Evolutionary conservation across 345 rosid species (phyloP).

Genomic region (Angophora floribunda): DNA sequence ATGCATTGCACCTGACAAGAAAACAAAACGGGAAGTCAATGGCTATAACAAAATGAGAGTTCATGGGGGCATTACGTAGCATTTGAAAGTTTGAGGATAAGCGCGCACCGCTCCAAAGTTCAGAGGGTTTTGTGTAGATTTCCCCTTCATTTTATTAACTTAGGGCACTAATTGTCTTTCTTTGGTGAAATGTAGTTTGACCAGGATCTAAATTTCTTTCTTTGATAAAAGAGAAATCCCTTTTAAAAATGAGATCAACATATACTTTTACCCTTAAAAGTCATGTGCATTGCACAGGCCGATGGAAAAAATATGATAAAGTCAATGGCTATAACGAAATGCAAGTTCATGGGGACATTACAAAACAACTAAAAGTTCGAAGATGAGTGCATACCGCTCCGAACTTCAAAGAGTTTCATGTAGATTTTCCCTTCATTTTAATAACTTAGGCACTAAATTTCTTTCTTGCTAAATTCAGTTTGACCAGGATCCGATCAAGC

Average conservation of each 20-base stretch:
- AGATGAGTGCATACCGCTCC: too few species aligned
- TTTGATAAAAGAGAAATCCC: too few species aligned
- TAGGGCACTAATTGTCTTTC: background rate
- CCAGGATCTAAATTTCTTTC: background rate
- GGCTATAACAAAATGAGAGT: background rate
- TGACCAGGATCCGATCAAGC: background rate
- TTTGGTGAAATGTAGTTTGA: background rate
- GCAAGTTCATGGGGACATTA: too few species aligned
- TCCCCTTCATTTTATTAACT: background rate
- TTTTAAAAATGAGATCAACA: too few species aligned
- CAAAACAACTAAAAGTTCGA: too few species aligned
- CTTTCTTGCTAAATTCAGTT: background rate
- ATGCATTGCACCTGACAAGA: too few species aligned
- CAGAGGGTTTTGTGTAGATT: background rate
- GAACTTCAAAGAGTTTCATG: background rate
- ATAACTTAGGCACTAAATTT: background rate
- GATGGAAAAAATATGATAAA: too few species aligned
- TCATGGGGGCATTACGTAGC: accelerated
- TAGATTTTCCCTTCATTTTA: background rate
- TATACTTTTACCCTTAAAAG: too few species aligned
- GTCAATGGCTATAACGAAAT: too few species aligned
- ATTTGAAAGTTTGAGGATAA: background rate
- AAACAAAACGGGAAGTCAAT: background rate
- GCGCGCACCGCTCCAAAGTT: background rate
- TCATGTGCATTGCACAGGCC: too few species aligned